A percentile compares a stretch with the other conserved stretches of the same genome.
phyloP scores from a whole-genome alignment of 768 basidiomycete genomes.

The Macrolepiota dolichaula region DNA sequence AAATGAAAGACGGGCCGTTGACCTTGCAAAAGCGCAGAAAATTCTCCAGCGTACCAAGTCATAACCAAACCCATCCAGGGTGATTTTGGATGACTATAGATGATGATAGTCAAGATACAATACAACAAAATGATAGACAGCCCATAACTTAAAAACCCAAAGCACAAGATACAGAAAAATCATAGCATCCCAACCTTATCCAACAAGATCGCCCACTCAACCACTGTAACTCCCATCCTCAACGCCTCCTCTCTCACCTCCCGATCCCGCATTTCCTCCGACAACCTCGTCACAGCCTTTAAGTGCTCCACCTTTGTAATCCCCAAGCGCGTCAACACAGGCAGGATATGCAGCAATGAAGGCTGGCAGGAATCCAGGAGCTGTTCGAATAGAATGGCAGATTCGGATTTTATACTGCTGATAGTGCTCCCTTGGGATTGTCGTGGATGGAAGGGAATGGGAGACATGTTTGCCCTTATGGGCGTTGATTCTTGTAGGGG shows the following conservation, averaged over 20 bases:
- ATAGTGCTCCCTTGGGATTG: slow-evolving; percentile 33
- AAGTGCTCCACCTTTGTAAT: slow-evolving; percentile 60
- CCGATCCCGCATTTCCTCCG: slow-evolving; percentile 63
- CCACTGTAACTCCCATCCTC: slow-evolving; percentile 61
- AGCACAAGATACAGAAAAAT: not conserved
- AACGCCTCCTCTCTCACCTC: slow-evolving; percentile 71
- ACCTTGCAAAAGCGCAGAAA: too few relatives aligned
- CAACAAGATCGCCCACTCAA: slow-evolving; percentile 79
- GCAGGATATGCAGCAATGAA: slow-evolving; percentile 59
- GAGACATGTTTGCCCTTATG: slow-evolving; percentile 23
- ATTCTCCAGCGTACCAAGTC: too few relatives aligned
- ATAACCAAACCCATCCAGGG: too few relatives aligned
- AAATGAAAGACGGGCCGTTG: too few relatives aligned
- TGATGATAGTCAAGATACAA: not conserved
- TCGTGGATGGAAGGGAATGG: slow-evolving; percentile 32
- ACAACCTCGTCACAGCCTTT: slow-evolving; percentile 55
- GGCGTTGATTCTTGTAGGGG: slow-evolving; percentile 22
- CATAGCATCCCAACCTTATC: slow-evolving; percentile 50
- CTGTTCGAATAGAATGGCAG: slow-evolving; percentile 41
- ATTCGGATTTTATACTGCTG: slow-evolving; percentile 37
- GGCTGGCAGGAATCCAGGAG: slow-evolving; percentile 63
- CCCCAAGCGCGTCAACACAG: slow-evolving; percentile 54
- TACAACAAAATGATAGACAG: not conserved
- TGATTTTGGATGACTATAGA: too few relatives aligned
- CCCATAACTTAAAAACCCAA: slow-evolving; percentile 3